Percentiles rank a stretch among this genome's conserved stretches.
phyloP scores from a whole-genome alignment of 257 asterid genomes.

The Rauvolfia tetraphylla region DNA sequence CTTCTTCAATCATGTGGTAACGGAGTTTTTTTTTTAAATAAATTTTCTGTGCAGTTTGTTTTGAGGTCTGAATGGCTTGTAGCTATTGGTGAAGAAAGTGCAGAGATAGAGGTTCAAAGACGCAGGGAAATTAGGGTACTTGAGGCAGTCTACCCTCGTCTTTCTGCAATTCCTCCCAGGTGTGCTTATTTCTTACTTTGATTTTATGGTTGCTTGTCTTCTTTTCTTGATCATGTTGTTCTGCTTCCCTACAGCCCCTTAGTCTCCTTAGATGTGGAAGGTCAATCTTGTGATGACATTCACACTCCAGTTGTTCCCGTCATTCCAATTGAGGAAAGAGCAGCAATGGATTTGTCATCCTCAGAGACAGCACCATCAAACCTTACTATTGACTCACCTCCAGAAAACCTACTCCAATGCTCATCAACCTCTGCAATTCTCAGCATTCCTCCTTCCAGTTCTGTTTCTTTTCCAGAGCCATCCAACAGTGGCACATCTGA shows the following conservation, averaged over 20 bases:
- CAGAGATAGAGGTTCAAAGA: slow-evolving; percentile 30
- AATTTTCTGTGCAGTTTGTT: slow-evolving; percentile 27
- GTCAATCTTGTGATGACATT: slow-evolving; percentile 24
- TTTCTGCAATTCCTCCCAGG: slow-evolving; percentile 38
- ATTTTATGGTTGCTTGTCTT: background rate
- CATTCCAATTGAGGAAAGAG: slow-evolving; percentile 37
- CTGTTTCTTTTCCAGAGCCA: slow-evolving; percentile 11
- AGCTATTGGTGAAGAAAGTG: slow-evolving; percentile 58
- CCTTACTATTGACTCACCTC: slow-evolving; percentile 9
- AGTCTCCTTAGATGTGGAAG: slow-evolving; percentile 16
- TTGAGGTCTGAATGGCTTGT: slow-evolving; percentile 29
- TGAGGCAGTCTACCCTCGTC: slow-evolving; percentile 29
- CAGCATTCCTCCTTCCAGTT: background rate
- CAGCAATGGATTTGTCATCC: slow-evolving; percentile 7
- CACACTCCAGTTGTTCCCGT: slow-evolving; percentile 33
- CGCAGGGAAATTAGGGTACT: slow-evolving; percentile 22
- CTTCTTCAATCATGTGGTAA: slow-evolving; percentile 1
- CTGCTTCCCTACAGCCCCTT: slow-evolving; percentile 28
- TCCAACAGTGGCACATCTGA: slow-evolving; percentile 15
- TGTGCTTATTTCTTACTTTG: slow-evolving; percentile 18
- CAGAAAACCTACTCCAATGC: slow-evolving; percentile 7
- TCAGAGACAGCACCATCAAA: slow-evolving; percentile 14
- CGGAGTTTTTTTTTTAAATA: background rate
- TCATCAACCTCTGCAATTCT: background rate
- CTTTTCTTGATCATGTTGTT: slow-evolving; percentile 21